phyloP scores from a whole-genome alignment of 805 yeast species.

The Teunomyces cretensis region DNA sequence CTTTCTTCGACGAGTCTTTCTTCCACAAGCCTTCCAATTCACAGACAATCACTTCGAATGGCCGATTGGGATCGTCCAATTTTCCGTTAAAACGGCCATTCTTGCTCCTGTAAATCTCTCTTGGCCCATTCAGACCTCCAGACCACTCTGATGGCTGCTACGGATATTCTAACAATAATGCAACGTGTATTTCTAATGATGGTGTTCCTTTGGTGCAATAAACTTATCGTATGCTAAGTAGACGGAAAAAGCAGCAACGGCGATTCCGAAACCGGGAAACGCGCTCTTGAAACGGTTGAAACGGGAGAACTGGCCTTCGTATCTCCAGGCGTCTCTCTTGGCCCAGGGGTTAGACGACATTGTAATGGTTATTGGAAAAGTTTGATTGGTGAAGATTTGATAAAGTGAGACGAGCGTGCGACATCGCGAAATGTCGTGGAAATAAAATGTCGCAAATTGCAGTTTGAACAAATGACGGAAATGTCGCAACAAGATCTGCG shows the following conservation, averaged over 20 bases:
- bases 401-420: neutral
- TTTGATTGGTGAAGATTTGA: conserved; percentile 5
- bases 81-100: neutral
- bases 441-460: no score
- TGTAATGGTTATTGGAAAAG: neutral
- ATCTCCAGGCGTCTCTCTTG: conserved; percentile 87
- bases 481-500: no score
- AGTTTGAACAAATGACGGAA: no score
- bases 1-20: no score
- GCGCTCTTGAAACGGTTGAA: conserved; percentile 65
- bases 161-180: neutral
- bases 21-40: no score
- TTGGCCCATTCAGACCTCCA: no score
- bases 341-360: conserved; percentile 28
- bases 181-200: conserved; percentile 9
- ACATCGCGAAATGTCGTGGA: neutral
- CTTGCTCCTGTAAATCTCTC: neutral
- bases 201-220: conserved; percentile 28
- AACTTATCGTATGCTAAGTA: conserved; percentile 64
- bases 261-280: conserved; percentile 80
- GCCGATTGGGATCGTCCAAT: no score
- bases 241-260: conserved; percentile 69
- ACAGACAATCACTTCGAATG: no score
- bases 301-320: conserved; percentile 76
- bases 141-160: no score